These are phyloP conservation scores for Samsoniella hepiali DNA, from an alignment of 2,329 filamentous ascomycete genomes.

Conservation along the genomic window DNA sequence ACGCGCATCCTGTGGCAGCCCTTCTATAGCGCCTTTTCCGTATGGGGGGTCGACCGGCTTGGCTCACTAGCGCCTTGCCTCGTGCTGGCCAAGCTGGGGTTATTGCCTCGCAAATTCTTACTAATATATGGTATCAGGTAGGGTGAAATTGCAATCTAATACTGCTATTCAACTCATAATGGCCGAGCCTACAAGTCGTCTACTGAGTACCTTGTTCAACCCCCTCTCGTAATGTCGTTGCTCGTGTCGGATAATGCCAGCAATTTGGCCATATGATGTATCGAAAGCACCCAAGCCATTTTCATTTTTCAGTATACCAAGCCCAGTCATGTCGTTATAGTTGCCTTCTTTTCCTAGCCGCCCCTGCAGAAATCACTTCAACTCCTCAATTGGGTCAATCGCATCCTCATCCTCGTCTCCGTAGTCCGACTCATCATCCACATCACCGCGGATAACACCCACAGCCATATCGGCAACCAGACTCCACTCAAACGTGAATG, in stretches of 20 bases:
- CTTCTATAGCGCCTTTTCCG: neutral
- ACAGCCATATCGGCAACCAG: constrained; percentile 4
- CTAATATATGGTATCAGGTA: too few species aligned
- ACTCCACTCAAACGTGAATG: constrained; percentile 9
- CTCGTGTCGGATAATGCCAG: neutral
- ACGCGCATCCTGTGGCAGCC: neutral
- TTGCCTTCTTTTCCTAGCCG: neutral
- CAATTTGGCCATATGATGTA: too few species aligned
- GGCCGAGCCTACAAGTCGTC: too few species aligned
- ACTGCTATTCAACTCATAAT: too few species aligned
- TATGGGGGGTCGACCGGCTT: neutral
- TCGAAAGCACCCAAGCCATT: neutral
- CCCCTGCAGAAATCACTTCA: neutral
- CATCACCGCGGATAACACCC: neutral
- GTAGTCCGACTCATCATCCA: constrained; percentile 5
- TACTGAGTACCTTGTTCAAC: neutral
- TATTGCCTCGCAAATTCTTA: too few species aligned
- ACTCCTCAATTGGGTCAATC: constrained; percentile 8
- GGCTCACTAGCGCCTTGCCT: neutral
- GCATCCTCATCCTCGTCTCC: constrained; percentile 2
- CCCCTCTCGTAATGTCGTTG: neutral
- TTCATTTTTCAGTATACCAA: neutral
- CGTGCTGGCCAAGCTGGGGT: too few species aligned
- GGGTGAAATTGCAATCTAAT: too few species aligned
- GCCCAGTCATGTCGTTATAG: neutral